Evolutionary conservation across 768 basidiomycete species (phyloP).

Genomic region (Tricholoma saponaceum): DNA sequence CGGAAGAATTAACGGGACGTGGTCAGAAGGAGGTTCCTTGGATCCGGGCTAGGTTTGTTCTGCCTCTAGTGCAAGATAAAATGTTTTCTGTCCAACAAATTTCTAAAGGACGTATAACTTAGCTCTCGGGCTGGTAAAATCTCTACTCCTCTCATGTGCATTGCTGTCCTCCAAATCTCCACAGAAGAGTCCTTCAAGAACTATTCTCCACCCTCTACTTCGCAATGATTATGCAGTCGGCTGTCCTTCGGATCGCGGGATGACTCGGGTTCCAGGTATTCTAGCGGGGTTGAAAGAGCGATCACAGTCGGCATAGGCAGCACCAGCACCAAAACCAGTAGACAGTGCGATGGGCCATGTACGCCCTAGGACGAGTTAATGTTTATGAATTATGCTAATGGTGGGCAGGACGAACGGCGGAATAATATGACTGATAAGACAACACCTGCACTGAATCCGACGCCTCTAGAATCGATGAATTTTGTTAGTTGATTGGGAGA

Average conservation of each 20-base stretch:
- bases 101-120: background rate
- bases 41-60: background rate
- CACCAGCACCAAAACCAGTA: conserved; percentile 83
- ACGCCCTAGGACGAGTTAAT: conserved; percentile 53
- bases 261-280: conserved; percentile 77
- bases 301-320: conserved; percentile 90
- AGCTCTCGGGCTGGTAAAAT: background rate
- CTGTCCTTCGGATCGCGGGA: conserved; percentile 37
- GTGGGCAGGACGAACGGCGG: conserved; percentile 60
- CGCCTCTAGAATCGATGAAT: conserved; percentile 48
- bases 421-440: conserved; percentile 88
- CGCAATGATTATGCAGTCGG: conserved; percentile 14
- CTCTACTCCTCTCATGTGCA: background rate
- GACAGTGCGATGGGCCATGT: conserved; percentile 88
- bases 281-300: conserved; percentile 89
- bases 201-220: background rate
- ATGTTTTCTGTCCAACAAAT: background rate
- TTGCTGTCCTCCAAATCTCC: background rate
- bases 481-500: conserved; percentile 3
- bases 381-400: background rate
- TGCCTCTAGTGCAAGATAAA: background rate
- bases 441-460: conserved; percentile 87
- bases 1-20: background rate
- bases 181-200: background rate
- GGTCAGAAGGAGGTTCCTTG: background rate